phyloP scores from a whole-genome alignment of 805 yeast species.

The Suhomyces vadensis region DNA sequence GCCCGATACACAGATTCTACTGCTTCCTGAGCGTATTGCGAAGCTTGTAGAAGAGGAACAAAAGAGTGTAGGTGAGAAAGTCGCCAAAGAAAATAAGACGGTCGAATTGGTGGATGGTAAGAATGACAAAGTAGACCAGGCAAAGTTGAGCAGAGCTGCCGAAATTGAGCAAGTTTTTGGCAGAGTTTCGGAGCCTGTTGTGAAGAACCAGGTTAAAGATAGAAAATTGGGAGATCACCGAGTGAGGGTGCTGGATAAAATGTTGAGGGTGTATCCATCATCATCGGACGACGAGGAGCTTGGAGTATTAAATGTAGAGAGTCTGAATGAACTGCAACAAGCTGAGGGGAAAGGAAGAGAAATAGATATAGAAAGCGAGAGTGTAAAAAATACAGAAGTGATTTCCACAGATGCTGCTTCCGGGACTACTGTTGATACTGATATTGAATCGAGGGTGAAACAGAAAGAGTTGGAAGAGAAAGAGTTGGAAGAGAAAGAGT shows the following conservation, averaged over 20 bases:
- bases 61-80: background rate
- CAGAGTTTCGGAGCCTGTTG: background rate
- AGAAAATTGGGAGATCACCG: background rate
- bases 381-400: too few relatives aligned
- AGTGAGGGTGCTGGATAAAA: background rate
- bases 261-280: background rate
- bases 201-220: background rate
- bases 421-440: too few relatives aligned
- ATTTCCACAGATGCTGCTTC: too few relatives aligned
- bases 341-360: background rate
- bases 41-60: background rate
- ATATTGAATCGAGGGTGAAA: too few relatives aligned
- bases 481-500: too few relatives aligned
- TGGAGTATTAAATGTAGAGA: background rate
- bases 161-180: background rate
- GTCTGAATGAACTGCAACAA: too few relatives aligned
- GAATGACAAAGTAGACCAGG: background rate
- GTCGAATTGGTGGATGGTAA: background rate
- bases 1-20: background rate
- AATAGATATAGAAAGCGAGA: too few relatives aligned
- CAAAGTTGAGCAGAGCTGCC: background rate
- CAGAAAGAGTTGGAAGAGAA: too few relatives aligned
- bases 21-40: constrained; percentile 1
- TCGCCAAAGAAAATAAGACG: background rate
- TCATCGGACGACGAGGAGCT: background rate